Percentiles rank a stretch among this genome's conserved stretches.
Evolutionary conservation across 768 basidiomycete genomes (phyloP).

Genomic region (Pulveroboletus sp.): DNA sequence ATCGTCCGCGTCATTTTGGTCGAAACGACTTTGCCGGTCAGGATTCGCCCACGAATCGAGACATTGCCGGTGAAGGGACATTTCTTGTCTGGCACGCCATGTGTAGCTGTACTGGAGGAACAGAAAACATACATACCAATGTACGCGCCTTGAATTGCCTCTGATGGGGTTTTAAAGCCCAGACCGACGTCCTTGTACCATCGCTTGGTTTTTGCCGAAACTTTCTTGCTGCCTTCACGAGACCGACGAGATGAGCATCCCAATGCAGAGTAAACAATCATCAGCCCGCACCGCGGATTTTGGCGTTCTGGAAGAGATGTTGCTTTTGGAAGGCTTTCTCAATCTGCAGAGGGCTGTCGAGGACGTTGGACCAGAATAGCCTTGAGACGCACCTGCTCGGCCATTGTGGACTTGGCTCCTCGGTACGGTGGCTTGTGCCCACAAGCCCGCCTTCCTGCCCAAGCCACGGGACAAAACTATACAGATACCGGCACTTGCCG

Average conservation of each 20-base stretch:
- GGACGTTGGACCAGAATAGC: neutral
- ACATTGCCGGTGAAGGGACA: constrained; percentile 97
- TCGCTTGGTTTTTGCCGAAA: constrained; percentile 90
- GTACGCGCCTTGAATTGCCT: constrained; percentile 95
- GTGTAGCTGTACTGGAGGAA: neutral
- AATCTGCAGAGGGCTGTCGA: constrained; percentile 45
- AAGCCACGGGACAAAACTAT: constrained; percentile 40
- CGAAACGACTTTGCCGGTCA: constrained; percentile 95
- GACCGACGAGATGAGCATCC: constrained; percentile 9
- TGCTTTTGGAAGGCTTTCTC: constrained; percentile 99
- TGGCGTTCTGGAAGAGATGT: constrained; percentile 95
- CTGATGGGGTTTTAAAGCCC: constrained; percentile 92
- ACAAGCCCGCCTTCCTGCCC: neutral
- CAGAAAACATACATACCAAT: constrained; percentile 59
- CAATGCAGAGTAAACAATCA: constrained; percentile 1
- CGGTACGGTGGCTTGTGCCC: neutral
- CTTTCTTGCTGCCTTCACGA: constrained; percentile 71
- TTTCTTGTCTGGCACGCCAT: constrained; percentile 78
- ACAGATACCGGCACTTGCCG: constrained; percentile 38
- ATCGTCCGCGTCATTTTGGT: constrained; percentile 99
- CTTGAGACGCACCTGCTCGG: constrained; percentile 49
- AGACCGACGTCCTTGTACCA: constrained; percentile 99
- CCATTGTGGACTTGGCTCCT: constrained; percentile 39
- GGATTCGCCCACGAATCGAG: constrained; percentile 98
- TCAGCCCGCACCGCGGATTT: constrained; percentile 73